Percentiles rank a stretch among this genome's conserved stretches.
These are phyloP conservation scores for Diaporthe eres DNA, from an alignment of 2,329 filamentous ascomycete species.

Conservation along the genomic window DNA sequence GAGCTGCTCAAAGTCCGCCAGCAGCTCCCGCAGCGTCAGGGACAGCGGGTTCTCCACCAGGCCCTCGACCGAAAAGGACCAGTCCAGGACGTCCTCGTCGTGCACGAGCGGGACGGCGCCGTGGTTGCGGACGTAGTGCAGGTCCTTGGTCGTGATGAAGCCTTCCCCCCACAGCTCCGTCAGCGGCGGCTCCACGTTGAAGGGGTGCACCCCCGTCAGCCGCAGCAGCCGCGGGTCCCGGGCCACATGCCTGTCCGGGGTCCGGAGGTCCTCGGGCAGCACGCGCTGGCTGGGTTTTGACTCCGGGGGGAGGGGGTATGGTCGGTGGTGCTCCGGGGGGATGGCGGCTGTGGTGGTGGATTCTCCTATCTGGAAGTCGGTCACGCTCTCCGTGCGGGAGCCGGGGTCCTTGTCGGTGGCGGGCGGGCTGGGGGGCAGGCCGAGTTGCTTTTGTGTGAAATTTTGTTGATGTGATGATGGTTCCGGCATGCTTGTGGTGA, in stretches of 20 bases:
- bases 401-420: slow-evolving; percentile 56
- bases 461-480: background rate
- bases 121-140: slow-evolving; percentile 95
- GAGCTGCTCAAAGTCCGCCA: slow-evolving; percentile 82
- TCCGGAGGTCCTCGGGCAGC: slow-evolving; percentile 82
- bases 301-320: slow-evolving; percentile 77
- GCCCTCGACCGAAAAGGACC: slow-evolving; percentile 88
- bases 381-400: slow-evolving; percentile 51
- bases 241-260: slow-evolving; percentile 85
- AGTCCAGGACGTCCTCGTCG: slow-evolving; percentile 80
- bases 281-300: slow-evolving; percentile 69
- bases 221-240: slow-evolving; percentile 87
- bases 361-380: slow-evolving; percentile 44
- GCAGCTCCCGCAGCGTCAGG: slow-evolving; percentile 79
- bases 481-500: background rate
- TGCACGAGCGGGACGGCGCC: slow-evolving; percentile 83
- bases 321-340: slow-evolving; percentile 41
- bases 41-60: slow-evolving; percentile 83
- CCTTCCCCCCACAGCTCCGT: slow-evolving; percentile 83
- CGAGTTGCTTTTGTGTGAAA: slow-evolving; percentile 37
- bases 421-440: slow-evolving; percentile 57
- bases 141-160: slow-evolving; percentile 87
- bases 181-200: slow-evolving; percentile 90
- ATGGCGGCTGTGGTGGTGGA: slow-evolving; percentile 12
- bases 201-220: slow-evolving; percentile 89